Evolutionary conservation across 1,284 basidiomycete genomes (phyloP), one percentile per base, ranked within the genome.

Genomic region (Ceratobasidium sp.): DNA sequence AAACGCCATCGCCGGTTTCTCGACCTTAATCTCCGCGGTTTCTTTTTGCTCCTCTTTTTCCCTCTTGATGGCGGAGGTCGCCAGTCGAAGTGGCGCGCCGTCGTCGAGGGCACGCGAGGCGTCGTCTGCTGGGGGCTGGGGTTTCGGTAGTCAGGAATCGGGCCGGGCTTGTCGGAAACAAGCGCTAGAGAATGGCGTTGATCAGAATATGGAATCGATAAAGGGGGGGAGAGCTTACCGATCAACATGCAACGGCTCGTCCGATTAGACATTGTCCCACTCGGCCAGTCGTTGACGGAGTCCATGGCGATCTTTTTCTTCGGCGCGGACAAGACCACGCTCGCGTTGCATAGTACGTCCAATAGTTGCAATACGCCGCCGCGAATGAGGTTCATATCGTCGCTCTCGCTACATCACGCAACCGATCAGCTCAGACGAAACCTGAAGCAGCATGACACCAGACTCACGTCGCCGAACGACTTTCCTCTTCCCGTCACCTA

Each of bases 31-130:
- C 31, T 23, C 37, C 28, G 31, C 45, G 28, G 49, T 54, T 64
- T 77, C 76, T 31, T 77, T 68, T 26, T 66, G 56, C 31, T 80
- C 79, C 15, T 79, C 76, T 64, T 80, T 79, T 23, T 64, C 69
- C 17, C 42, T 54, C 23, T 63, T n/a, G 45, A 74, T 37, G 7
- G 71, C 73, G 15, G 90, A 91, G 26, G 96, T 91, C 78, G 91
- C 93, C 61, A 97, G 87, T 81, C 91, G 91, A 80, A 97, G 92
- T 6, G 94, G 94, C 10, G 93, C 93, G 31, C 94, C 93, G 79
- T 97, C 95, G 79, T 97, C 95, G 76, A 91, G 91, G 49, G 88
- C 84, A 26, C 94, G 89, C 33, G 94, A 94, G 80, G 94, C 91
- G n/a, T 90, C 87, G 82, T 97, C 95, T 1, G 92, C 91, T n/a